Evolutionary conservation across 192 early-diverging fungal species (phyloP), one percentile per base, ranked within the genome.

Genomic region (Coemansia sp.): DNA sequence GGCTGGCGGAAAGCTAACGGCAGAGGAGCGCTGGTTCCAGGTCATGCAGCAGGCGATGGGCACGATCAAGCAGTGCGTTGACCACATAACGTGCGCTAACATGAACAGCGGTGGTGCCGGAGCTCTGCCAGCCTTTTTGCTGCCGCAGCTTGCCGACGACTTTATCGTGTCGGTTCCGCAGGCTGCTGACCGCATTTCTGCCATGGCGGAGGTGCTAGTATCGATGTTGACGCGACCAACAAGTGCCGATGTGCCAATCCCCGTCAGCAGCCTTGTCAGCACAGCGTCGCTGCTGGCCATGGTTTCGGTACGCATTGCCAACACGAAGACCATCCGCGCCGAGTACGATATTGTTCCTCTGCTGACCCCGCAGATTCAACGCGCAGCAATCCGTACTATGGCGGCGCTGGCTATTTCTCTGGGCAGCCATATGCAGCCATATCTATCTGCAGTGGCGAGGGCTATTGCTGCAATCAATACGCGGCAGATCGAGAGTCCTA

Each of bases 11-110:
- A 68, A 64, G 22, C 18, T 44, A 27, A 30, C 65, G 6, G 42
- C 47, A 12, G 72, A 67, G 27, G 72, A 75, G 30, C 65, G 60
- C 25, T 75, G 72, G 72, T 75, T 64, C 50, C 41, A 64, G 40
- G 44, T 38, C 18, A 37, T 43, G 6, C 54, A 56, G 44, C 38
- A 51, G 39, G 51, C 65, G 7, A 21, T 68, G 7, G 72, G 60
- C 14, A 68, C 65, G 1, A 67, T 75, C n/a, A 28, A 46, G 14
- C 32, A 11, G n/a, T 75, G 65, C 48, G 38, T 75, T n/a, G 66
- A 62, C 22, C 58, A 60, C 30, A 44, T 67, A 22, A 57, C 64
- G 60, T 75, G 60, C 25, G 44, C 40, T 11, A 44, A 58, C 0
- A 14, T 27, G 1, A 14, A 30, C 3, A 23, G 9, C 9, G 19